phyloP scores from a whole-genome alignment of 805 yeast genomes.

The Ogataea wickerhamii region DNA sequence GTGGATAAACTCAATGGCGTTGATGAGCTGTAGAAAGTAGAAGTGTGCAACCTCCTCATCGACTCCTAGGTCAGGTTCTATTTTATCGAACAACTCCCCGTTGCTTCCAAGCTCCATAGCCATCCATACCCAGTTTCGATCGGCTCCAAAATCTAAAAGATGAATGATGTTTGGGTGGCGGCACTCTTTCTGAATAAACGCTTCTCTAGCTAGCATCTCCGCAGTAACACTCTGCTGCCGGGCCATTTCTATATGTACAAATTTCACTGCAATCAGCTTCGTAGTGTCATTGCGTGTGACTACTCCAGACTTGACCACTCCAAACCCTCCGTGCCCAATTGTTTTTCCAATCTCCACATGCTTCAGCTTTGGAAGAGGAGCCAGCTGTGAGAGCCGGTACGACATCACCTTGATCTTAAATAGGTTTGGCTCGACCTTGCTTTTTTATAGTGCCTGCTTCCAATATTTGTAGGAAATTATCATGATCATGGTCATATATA shows the following conservation, averaged over 20 bases:
- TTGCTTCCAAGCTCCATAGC: slow-evolving; percentile 67
- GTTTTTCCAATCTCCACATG: slow-evolving; percentile 47
- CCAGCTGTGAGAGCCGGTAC: slow-evolving; percentile 43
- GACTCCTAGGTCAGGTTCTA: slow-evolving; percentile 71
- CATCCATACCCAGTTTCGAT: slow-evolving; percentile 58
- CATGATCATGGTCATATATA: no score
- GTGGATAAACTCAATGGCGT: slow-evolving; percentile 60
- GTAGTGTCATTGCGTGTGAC: slow-evolving; percentile 33
- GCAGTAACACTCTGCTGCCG: slow-evolving; percentile 29
- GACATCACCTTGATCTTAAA: no score
- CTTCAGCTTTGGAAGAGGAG: slow-evolving; percentile 46
- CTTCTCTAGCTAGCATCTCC: slow-evolving; percentile 47
- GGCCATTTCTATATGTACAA: slow-evolving; percentile 41
- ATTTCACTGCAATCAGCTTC: slow-evolving; percentile 54
- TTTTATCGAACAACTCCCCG: slow-evolving; percentile 76
- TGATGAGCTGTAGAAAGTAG: slow-evolving; percentile 61
- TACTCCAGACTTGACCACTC: slow-evolving; percentile 52
- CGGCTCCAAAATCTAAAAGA: slow-evolving; percentile 51
- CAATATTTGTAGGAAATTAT: no score
- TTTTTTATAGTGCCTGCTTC: no score
- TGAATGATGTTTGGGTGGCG: slow-evolving; percentile 59
- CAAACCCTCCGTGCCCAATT: slow-evolving; percentile 68
- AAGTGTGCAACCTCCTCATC: slow-evolving; percentile 64
- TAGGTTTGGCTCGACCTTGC: no score
- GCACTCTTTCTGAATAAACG: slow-evolving; percentile 55